Evolutionary conservation across 2,329 filamentous ascomycete species (phyloP), one percentile per base, ranked within the genome.

Genomic region (Penicillium sp.): DNA sequence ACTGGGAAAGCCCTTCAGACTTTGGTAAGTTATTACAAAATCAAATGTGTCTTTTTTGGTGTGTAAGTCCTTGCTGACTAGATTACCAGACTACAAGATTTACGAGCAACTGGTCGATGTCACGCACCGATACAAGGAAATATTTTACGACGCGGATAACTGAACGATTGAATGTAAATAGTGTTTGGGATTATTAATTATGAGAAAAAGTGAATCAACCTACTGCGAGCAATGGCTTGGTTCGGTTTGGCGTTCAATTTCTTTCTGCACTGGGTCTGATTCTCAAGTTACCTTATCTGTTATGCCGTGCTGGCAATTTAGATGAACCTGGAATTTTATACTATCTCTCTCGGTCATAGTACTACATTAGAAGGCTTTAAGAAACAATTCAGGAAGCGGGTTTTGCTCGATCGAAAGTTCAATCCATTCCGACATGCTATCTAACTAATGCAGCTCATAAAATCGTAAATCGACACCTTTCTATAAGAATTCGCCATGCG

Each of bases 31-130:
- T 40, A 3, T 26, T 46, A 9, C 47, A 38, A 35, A 40, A 47
- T 23, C 18, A 23, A 5, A 23, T n/a, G 30, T 47, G 18, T 38
- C 48, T 5, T 18, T n/a, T 33, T 35, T 53, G 53, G 26, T 46
- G 24, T 3, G 12, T 20, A 18, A 12, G 23, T 6, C 24, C 35
- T n/a, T 26, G 24, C 46, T 49, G 28, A 49, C 45, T 40, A n/a
- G 21, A 49, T 35, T 58, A 21, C 7, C 62, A 93, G 91, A 97
- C 74, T 90, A 89, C 72, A 81, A 80, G 53, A 81, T 90, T 33
- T 88, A 86, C 59, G 85, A 90, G 57, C 84, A 87, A 0, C 88
- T 97, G 3, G 92, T 96, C 16, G 89, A 97, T 57, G 87, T 85
- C 35, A 94, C 91, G 33, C 92, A 97, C 74, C 83, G 86, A 50